Evolutionary conservation across 2,329 filamentous ascomycete species (phyloP), one percentile per base, ranked within the genome.

Genomic region (Xylaria sp.): DNA sequence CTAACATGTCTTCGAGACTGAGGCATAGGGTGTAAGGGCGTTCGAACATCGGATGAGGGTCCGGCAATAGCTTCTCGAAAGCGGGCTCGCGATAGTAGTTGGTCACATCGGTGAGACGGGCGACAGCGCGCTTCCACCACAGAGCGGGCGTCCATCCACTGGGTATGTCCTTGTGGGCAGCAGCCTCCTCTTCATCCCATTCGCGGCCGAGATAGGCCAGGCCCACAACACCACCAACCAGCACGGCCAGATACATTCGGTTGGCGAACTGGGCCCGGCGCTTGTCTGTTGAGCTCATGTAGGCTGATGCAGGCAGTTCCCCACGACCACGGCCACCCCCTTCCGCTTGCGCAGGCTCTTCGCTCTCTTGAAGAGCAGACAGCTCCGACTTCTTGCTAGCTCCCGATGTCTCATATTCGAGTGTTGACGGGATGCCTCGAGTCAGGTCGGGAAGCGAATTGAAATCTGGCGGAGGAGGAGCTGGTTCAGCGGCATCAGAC

Each of bases 71-170:
- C 85, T 98, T 98, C 67, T 94, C 90, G 81, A 98, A 98, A 9
- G 94, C 92, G 2, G 96, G 96, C 77, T 98, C 95, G 74, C 95
- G 95, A 84, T 98, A 99, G 85, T 98, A 98, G 74, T 90, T 92
- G 70, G 96, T 87, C 67, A 94, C 89, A 72, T 93, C 91, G 70
- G 86, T 86, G 75, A 93, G 85, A 63, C 96, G 91, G 63, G 94
- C 91, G 76, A 87, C 90, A 62, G 91, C 90, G 69, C 96, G 92
- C 76, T 90, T 89, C 86, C 92, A 98, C 88, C 96, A 96, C 37
- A 92, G 84, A 2, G 83, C 84, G 1, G 91, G 80, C 2, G 87
- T 86, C 92, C 94, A 97, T 69, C 94, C 95, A 62, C 92, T 92
- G 63, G 94, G 92, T 20, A 91, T 88, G 64, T 94, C 90, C 31